Evolutionary conservation across 1,284 basidiomycete genomes (phyloP).

Genomic region (Sutorius eximius): DNA sequence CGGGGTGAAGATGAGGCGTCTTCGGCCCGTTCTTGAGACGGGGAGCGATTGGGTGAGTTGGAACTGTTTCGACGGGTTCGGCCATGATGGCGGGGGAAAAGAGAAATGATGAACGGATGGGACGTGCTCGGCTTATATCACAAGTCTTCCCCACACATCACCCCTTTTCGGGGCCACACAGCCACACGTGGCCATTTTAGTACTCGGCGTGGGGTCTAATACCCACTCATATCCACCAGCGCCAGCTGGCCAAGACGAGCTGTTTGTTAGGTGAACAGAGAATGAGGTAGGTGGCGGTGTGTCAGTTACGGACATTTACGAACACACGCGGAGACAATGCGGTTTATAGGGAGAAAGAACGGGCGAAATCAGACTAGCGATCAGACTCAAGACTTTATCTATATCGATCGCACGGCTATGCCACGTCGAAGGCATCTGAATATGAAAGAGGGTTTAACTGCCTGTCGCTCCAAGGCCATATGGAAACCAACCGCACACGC

Average conservation of each 20-base stretch:
- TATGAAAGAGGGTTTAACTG: background rate
- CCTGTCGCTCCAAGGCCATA: background rate
- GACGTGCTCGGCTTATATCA: constrained; percentile 20
- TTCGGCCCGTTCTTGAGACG: constrained; percentile 61
- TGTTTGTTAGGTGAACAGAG: background rate
- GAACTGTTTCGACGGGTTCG: constrained; percentile 32
- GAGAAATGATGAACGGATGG: background rate
- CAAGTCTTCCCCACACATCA: background rate
- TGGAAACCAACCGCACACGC: background rate
- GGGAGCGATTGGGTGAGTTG: constrained; percentile 65
- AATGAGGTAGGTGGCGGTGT: background rate
- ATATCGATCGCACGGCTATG: background rate
- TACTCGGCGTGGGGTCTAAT: too few species aligned
- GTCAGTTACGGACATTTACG: background rate
- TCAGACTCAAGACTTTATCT: background rate
- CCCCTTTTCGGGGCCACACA: constrained; percentile 22
- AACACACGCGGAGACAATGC: constrained; percentile 23
- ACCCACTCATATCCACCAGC: background rate
- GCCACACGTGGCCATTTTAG: constrained; percentile 9
- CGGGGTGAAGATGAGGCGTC: constrained; percentile 74
- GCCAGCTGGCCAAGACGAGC: background rate
- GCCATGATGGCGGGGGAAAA: constrained; percentile 23
- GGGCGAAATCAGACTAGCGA: constrained; percentile 10
- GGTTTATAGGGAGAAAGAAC: constrained; percentile 24
- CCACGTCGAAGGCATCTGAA: background rate